phyloP scores from a whole-genome alignment of 306 rosid species.

The Trifolium subterraneum region DNA sequence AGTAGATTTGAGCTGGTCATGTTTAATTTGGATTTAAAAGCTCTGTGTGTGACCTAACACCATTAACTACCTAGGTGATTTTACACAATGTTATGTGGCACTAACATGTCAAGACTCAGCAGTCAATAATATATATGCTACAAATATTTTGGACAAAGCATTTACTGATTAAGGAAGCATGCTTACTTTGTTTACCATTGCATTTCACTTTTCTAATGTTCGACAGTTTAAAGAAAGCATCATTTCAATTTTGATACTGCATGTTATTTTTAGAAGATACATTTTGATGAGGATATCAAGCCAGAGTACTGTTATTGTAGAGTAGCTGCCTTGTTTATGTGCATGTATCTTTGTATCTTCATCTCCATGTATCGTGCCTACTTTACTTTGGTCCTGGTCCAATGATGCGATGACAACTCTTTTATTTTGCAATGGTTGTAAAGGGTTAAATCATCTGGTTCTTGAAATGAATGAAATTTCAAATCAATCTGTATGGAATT shows the following conservation, averaged over 20 bases:
- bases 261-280: background rate
- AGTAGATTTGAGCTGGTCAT: conserved; percentile 22
- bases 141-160: conserved; percentile 11
- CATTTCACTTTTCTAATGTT: background rate
- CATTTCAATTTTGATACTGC: conserved; percentile 17
- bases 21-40: conserved; percentile 25
- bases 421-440: conserved; percentile 28
- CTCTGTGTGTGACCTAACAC: conserved; percentile 2
- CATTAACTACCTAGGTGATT: background rate
- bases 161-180: conserved; percentile 4
- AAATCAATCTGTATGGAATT: background rate
- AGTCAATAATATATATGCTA: background rate
- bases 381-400: conserved; percentile 6
- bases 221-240: conserved; percentile 6
- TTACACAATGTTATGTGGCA: conserved; percentile 7
- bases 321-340: conserved; percentile 24
- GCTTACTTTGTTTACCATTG: conserved; percentile 20
- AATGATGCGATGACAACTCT: background rate
- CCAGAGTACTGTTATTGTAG: background rate
- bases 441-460: background rate
- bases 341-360: no score
- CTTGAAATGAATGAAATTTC: background rate
- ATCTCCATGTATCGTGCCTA: conserved; percentile 13
- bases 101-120: conserved; percentile 10
- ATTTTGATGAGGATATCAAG: conserved; percentile 3